Base-by-base conservation (phyloP, 2,329 filamentous ascomycete species). In the Ophiostoma australiae region DNA sequence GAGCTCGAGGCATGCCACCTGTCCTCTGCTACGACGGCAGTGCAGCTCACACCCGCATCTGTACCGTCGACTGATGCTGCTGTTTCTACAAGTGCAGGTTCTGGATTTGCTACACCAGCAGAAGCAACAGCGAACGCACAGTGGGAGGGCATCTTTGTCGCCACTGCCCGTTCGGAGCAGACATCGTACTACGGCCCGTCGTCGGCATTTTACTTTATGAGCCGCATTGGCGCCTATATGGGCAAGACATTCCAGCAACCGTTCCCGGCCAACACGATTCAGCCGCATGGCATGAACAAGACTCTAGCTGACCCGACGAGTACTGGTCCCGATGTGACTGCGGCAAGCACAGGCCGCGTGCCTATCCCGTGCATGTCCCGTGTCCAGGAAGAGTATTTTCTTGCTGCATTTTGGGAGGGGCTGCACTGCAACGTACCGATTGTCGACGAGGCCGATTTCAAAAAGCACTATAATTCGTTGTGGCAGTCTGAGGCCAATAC, bases 151-250 rank as follows among this genome's bases (percentile, higher is more conserved):
- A 79, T 82, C 52, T 77, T 79, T 58, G 78, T 79, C 8, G 76
- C 78, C 23, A 80, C 78, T 1, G 77, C 80, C 0, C 76, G 78
- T 4, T 78, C 78, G 1, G 78, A 77, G 27, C 78, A 80, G 70
- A 76, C 76, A 23, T 78, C 80, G 13, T 83, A 79, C 74, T 84
- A 82, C 74, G 83, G 82, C 1, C 78, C 81, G 0, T 79, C 81
- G 1, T 84, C 83, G 5, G 74, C 78, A 15, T 80, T 80, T 72
- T 84, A 81, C 76, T 84, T 84, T 74, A 80, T 83, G 69, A 76
- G 77, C 20, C 79, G 81, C 44, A 78, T 84, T 70, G 80, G 76
- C 17, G 72, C 74, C 7, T 83, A 79, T 72, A 74, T 84, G 15
- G 76, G 75, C 52, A 75, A 74, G 15, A 73, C 76, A 0, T 71